phyloP scores from a whole-genome alignment of 768 basidiomycete genomes.

The Suillus variegatus region DNA sequence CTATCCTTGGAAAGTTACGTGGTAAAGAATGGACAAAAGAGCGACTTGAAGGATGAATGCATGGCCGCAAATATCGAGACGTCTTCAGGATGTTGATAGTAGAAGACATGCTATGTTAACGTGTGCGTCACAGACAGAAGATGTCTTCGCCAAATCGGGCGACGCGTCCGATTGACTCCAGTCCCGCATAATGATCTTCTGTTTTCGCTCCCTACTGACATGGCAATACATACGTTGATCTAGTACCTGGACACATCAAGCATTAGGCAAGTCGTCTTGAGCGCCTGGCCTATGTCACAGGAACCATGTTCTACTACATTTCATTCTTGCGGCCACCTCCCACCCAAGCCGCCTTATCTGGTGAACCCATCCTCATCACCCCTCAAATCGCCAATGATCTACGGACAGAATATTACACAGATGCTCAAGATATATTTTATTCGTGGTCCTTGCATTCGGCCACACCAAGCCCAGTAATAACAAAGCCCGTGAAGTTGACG shows the following conservation, averaged over 20 bases:
- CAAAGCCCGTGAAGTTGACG: conserved; percentile 63
- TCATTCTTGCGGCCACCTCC: conserved; percentile 91
- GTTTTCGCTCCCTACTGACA: not conserved
- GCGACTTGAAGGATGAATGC: conserved; percentile 18
- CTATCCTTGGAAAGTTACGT: conserved; percentile 24
- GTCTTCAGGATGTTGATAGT: conserved; percentile 21
- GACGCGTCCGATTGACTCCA: not conserved
- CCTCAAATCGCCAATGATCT: conserved; percentile 91
- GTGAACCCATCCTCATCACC: conserved; percentile 54
- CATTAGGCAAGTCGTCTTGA: not conserved
- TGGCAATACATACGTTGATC: not conserved
- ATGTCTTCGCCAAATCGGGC: conserved; percentile 8
- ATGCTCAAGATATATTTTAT: conserved; percentile 66
- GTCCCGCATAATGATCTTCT: not conserved
- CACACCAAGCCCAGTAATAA: conserved; percentile 27
- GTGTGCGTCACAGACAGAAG: not conserved
- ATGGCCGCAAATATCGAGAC: conserved; percentile 19
- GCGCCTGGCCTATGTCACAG: not conserved
- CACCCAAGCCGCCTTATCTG: conserved; percentile 41
- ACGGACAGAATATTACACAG: conserved; percentile 69
- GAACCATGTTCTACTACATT: conserved; percentile 70
- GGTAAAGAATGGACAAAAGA: conserved; percentile 23
- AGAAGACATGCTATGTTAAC: conserved; percentile 20
- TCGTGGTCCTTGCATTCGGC: conserved; percentile 50
- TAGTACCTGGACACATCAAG: not conserved